Base-by-base conservation (phyloP, 2,329 filamentous ascomycete species). In the Dactylonectria macrodidyma region DNA sequence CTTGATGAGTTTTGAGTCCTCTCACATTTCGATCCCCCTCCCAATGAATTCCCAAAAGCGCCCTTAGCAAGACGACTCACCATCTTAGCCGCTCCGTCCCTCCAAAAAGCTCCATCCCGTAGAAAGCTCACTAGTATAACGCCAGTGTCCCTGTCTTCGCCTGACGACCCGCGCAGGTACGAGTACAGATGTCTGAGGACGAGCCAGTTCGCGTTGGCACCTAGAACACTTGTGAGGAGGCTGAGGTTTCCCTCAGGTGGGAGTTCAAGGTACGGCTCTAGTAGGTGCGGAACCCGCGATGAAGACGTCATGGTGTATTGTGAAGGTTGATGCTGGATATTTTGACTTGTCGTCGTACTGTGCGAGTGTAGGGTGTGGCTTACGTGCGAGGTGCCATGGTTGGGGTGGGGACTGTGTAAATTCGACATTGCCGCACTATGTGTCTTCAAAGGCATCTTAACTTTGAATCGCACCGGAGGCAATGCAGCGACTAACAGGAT, bases 91-190 rank as follows among this genome's bases (percentile, higher is more conserved):
- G 87, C 87, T 57, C 93, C 91, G 3, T 91, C 88, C 69, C 85
- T 90, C 94, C 95, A 98, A 78, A 97, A 97, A 1, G 88, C 84
- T 70, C 87, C 88, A 75, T 95, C 92, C 67, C 93, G 88, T 81
- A 97, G 83, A 81, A 96, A 97, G 82, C 93, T 97, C 65, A 96
- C 90, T 3, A 98, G 84, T 3, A 97, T 85, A 1, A 98, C 87
- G 57, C 84, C 86, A 30, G 80, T 81, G 50, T 82, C 81, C 11
- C 77, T 77, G 14, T 73, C 72, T 16, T 46, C 66, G 47, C 60
- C 69, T 44, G 46, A 65, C 70, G 38, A 75, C 75, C 70, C 77
- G 55, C 63, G 70, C 48, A 88, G 81, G 7, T 84, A 80, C n/a
- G 83, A 81, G 76, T 84, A 84, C 3, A 91, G 78, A 74, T 87